phyloP scores from a whole-genome alignment of 768 basidiomycete genomes.

The Suillus brevipes region DNA sequence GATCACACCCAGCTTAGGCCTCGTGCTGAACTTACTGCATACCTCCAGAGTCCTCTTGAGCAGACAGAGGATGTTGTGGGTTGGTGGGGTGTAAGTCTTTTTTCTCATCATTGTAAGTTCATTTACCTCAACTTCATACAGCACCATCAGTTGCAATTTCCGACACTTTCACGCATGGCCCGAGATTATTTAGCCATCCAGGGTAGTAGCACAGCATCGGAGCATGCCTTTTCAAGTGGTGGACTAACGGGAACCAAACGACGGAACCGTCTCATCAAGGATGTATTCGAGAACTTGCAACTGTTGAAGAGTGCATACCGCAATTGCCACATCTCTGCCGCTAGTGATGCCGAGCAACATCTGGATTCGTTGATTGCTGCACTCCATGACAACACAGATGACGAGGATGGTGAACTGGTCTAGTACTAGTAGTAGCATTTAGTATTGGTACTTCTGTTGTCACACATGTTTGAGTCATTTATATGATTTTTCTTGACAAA shows the following conservation, averaged over 20 bases:
- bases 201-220: slow-evolving; percentile 26
- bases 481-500: background rate
- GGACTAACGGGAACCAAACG: slow-evolving; percentile 23
- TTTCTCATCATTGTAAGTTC: slow-evolving; percentile 6
- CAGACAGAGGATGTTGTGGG: slow-evolving; percentile 2
- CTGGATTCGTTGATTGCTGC: background rate
- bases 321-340: slow-evolving; percentile 26
- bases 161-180: slow-evolving; percentile 17
- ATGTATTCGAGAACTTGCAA: slow-evolving; percentile 23
- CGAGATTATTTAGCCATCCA: slow-evolving; percentile 24
- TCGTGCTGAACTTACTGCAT: background rate
- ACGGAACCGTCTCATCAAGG: slow-evolving; percentile 21
- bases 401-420: too few species aligned
- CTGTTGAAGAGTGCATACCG: slow-evolving; percentile 29
- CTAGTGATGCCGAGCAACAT: slow-evolving; percentile 13
- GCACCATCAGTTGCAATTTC: slow-evolving; percentile 15
- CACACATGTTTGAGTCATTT: background rate
- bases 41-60: slow-evolving; percentile 7
- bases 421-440: background rate
- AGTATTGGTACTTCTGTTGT: too few species aligned
- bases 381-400: background rate
- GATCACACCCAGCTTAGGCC: background rate
- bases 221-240: slow-evolving; percentile 29
- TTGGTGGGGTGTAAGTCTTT: slow-evolving; percentile 9
- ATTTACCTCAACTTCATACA: slow-evolving; percentile 1